These are phyloP conservation scores for Discostella stelligeroides DNA, from an alignment of 108 stramenopile species.

Conservation along the genomic window DNA sequence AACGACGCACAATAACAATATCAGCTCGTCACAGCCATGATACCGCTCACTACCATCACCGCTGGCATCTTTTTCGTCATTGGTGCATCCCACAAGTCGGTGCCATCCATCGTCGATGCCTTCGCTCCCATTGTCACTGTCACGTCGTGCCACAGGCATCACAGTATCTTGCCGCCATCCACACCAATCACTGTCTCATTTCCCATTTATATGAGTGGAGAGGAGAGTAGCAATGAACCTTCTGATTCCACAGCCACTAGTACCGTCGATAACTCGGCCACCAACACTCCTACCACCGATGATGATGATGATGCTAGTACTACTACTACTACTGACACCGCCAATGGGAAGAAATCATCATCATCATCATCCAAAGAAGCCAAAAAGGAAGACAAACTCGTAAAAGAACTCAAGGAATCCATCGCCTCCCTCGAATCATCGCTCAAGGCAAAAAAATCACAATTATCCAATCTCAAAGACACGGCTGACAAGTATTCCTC, in stretches of 20 bases:
- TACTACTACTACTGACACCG: no score
- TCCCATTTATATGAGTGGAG: constrained; percentile 29
- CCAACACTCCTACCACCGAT: no score
- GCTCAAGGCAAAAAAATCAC: constrained; percentile 58
- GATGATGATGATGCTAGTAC: background rate
- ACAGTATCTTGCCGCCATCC: background rate
- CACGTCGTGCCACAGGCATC: constrained; percentile 1
- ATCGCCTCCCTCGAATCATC: constrained; percentile 66
- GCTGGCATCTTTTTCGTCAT: constrained; percentile 23
- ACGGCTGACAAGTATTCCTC: constrained; percentile 70
- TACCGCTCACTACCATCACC: constrained; percentile 23
- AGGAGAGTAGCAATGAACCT: constrained; percentile 10
- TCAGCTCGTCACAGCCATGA: constrained; percentile 7
- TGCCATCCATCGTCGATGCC: constrained; percentile 1
- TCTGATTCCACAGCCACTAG: background rate
- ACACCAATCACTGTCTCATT: background rate
- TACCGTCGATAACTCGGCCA: constrained; percentile 7
- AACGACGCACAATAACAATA: no score
- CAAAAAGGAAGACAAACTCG: constrained; percentile 48
- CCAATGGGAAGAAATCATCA: background rate
- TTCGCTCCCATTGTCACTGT: constrained; percentile 14
- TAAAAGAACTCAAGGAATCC: constrained; percentile 64
- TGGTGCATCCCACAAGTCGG: constrained; percentile 11
- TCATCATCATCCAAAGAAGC: constrained; percentile 28
- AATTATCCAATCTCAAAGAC: constrained; percentile 49